Conservation (phyloP, 352 stramenopile genomes). For the Pythium rhizo-oryzae region DNA sequence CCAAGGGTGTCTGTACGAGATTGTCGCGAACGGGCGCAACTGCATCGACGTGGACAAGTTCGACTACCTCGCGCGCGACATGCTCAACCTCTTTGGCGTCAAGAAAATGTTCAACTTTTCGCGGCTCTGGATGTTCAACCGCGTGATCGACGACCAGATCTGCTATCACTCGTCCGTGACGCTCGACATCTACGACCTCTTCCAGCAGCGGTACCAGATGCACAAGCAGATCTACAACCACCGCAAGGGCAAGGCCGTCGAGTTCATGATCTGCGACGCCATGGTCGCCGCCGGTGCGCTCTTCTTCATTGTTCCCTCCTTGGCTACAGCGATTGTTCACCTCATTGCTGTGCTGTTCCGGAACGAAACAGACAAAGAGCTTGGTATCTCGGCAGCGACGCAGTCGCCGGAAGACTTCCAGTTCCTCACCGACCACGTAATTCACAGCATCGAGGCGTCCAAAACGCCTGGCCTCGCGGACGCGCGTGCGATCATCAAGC, state of each 20-base stretch:
- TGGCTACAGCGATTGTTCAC: too few species aligned
- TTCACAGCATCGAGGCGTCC: slow-evolving; percentile 80
- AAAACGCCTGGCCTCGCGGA: slow-evolving; percentile 51
- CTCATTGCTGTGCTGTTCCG: too few species aligned
- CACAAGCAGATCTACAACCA: slow-evolving; percentile 92
- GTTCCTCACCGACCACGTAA: slow-evolving; percentile 75
- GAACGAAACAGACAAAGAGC: slow-evolving; percentile 59
- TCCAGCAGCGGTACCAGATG: slow-evolving; percentile 90
- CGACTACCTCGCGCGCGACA: slow-evolving; percentile 90
- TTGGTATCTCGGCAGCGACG: slow-evolving; percentile 69
- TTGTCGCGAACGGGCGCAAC: slow-evolving; percentile 90
- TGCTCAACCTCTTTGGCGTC: slow-evolving; percentile 84
- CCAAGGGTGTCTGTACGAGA: slow-evolving; percentile 89
- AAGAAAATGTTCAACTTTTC: slow-evolving; percentile 80
- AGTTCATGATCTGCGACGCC: slow-evolving; percentile 92
- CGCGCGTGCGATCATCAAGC: slow-evolving; percentile 70
- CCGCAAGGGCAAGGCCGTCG: slow-evolving; percentile 85
- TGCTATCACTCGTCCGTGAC: slow-evolving; percentile 90
- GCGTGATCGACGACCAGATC: slow-evolving; percentile 86
- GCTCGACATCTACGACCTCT: slow-evolving; percentile 89
- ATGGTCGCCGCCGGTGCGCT: slow-evolving; percentile 62
- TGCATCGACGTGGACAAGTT: slow-evolving; percentile 94
- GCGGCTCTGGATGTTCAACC: slow-evolving; percentile 81
- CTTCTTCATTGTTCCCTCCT: too few species aligned
- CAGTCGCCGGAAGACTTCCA: slow-evolving; percentile 70